Evolutionary conservation across 164 flowering plant species (phyloP).

Genomic region (Macadamia tetraphylla): DNA sequence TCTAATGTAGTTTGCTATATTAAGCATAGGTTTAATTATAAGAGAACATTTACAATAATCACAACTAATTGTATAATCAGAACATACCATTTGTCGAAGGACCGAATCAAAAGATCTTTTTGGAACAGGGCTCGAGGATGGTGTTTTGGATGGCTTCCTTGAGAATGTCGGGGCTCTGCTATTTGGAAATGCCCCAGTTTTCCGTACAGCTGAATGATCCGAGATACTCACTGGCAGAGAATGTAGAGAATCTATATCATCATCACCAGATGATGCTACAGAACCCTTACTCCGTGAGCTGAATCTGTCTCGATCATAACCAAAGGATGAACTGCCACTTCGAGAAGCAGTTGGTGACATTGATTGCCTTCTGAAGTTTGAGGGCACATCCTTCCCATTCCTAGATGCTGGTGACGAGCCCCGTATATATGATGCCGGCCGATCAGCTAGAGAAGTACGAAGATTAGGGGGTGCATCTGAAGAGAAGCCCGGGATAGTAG

Average conservation of each 20-base stretch:
- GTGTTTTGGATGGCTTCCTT: conserved; percentile 47
- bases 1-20: too few species aligned
- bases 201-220: conserved; percentile 33
- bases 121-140: conserved; percentile 71
- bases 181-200: conserved; percentile 41
- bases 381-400: conserved; percentile 50
- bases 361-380: conserved; percentile 57
- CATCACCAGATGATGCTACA: conserved; percentile 84
- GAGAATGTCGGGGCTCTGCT: conserved; percentile 41
- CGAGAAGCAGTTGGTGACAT: conserved; percentile 90
- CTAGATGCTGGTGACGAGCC: conserved; percentile 96
- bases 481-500: conserved; percentile 88
- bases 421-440: conserved; percentile 79
- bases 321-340: conserved; percentile 67
- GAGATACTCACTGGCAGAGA: conserved; percentile 46
- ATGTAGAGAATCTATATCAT: conserved; percentile 73
- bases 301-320: conserved; percentile 66
- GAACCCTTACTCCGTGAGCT: conserved; percentile 83
- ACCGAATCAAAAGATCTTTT: conserved; percentile 81
- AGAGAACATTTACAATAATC: too few species aligned
- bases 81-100: conserved; percentile 73
- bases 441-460: conserved; percentile 85
- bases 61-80: neutral
- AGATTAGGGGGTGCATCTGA: conserved; percentile 92
- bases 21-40: too few species aligned